Base-by-base conservation (phyloP, 1,284 basidiomycete species). In the Ceratobasidium sp. region DNA sequence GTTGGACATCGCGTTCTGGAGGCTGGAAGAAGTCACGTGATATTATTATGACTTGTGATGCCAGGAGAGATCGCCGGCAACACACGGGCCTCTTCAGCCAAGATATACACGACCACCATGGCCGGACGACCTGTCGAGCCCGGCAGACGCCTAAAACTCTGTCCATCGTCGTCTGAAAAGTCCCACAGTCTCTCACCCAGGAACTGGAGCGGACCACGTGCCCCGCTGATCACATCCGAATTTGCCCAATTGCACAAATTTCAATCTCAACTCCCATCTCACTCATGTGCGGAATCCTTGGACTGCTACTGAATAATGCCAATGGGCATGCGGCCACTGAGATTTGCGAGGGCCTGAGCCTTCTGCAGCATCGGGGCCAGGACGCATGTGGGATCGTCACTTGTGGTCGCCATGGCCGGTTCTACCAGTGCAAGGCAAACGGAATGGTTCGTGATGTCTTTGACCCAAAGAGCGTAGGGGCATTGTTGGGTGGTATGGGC, bases 361-460 rank as follows among this genome's bases (percentile, higher is more conserved):
- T 98, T 58, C 84, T 98, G 16, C 96, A 98, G 80, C 96, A 98
- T 80, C 87, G 96, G 79, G 97, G 97, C 39, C 97, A 99, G 81
- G 97, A 99, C 86, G 97, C 97, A 0, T 98, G 96, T 76, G 97
- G 97, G 70, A 92, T 99, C 78, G 92, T 99, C 73, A 99, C 97
- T 58, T 97, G 97, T 80, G 97, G 96, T 2, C 88, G 89, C 18
- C 95, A 95, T 79, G 97, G 97, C 57, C 90, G 96, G 57, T 94
- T 99, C 81, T 97, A 93, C 82, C 97, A 99, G 81, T 96, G 93
- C 86, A 99, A 99, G 83, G 94, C 96, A n/a, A 99, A 99, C 80
- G 97, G 97, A 52, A 99, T 99, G 97, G 97, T 99, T 78, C 88
- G 97, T 72, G 97, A 99, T 80, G 93, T 99, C 74, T 97, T 99